A percentile compares a stretch with the other conserved stretches of the same genome.
Evolutionary conservation across 805 yeast species (phyloP).

Genomic region (Pichia californica): DNA sequence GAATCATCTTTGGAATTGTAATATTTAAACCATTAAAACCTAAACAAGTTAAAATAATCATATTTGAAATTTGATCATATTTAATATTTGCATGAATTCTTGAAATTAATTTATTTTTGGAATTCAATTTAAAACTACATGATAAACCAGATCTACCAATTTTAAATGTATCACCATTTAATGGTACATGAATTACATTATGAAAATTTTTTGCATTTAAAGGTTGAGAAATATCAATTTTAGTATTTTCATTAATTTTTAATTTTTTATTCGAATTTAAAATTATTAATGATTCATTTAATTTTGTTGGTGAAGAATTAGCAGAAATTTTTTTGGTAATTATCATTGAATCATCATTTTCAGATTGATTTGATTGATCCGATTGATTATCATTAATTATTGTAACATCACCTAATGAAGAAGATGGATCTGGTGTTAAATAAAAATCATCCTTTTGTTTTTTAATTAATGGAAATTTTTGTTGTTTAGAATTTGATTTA

Average conservation of each 20-base stretch:
- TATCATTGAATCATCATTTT: conserved; percentile 1
- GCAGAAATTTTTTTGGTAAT: neutral
- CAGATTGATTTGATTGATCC: neutral
- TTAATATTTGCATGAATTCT: conserved; percentile 56
- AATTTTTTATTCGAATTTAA: neutral
- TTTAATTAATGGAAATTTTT: too few species aligned
- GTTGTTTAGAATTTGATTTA: neutral
- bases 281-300: too few species aligned
- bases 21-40: conserved; percentile 81
- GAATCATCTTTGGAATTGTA: conserved; percentile 45
- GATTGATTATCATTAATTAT: conserved; percentile 8
- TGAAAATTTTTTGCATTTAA: conserved; percentile 9
- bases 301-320: neutral
- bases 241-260: neutral
- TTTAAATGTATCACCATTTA: conserved; percentile 32
- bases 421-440: conserved; percentile 73
- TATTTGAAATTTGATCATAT: conserved; percentile 34
- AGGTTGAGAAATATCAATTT: conserved; percentile 7
- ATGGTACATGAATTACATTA: conserved; percentile 30
- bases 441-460: conserved; percentile 28
- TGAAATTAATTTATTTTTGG: conserved; percentile 52
- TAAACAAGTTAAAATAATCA: conserved; percentile 55
- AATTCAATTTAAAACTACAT: conserved; percentile 44
- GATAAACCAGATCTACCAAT: conserved; percentile 67
- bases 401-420: conserved; percentile 35